Evolutionary conservation across 371 early-diverging fungal genomes (phyloP), one percentile per base, ranked within the genome.

Genomic region (Vittaforma corneae): DNA sequence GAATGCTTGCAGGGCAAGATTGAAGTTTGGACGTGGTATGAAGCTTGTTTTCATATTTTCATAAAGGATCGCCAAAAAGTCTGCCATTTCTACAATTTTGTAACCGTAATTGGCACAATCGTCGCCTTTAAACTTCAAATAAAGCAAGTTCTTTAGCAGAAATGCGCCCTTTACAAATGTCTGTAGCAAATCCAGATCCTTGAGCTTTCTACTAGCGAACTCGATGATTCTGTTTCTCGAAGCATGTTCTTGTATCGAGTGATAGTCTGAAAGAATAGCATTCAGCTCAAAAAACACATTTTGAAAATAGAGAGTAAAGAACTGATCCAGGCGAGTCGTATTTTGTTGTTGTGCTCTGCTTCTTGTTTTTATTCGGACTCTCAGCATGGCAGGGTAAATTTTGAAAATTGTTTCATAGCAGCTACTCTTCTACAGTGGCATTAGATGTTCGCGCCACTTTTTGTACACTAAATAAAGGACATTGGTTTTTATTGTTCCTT

Each of bases 11-110:
- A 61, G 52, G 14, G 62, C 52, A 5, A 6, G 3, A 20, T 6
- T 33, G 62, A 61, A 5, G 54, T 61, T 28, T 3, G 4, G 32
- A 20, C 20, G 16, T 2, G 63, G 63, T 5, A 63, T 40, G 32
- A 63, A 63, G 33, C 63, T 34, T 11, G 38, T 28, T 28, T 54
- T 51, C 55, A 63, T 54, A 50, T 54, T 54, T 18, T 54, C 28
- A 35, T 26, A 63, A 3, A 61, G 30, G 11, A 26, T 20, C 9
- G 53, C 53, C 6, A 63, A 16, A 42, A 22, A 32, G 35, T 63
- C 63, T 11, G 63, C 63, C 2, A 63, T 53, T 2, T 37, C 55
- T 18, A 54, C 37, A 28, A 63, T 55, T 18, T 54, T 26, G 6
- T 40, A 9, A 26, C 37, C 55, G 6, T 63, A 54, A 5, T 32